Evolutionary conservation across 345 rosid genomes (phyloP).

Genomic region (Abelmoschus esculentus): DNA sequence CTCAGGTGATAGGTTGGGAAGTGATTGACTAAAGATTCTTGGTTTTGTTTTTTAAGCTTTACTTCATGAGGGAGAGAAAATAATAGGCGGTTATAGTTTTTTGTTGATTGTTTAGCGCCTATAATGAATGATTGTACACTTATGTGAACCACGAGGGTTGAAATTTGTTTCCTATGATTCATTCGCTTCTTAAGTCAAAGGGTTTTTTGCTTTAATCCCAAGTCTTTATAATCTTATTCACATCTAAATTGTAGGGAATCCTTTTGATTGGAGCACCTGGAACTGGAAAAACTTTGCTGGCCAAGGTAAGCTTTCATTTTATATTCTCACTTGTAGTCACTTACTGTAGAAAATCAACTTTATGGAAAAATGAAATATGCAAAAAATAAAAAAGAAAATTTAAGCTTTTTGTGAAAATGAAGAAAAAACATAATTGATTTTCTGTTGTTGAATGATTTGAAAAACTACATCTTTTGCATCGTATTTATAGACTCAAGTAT

Average conservation of each 20-base stretch:
- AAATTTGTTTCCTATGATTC: constrained; percentile 1
- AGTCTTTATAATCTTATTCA: constrained; percentile 1
- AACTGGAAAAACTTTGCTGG: constrained; percentile 95
- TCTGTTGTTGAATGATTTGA: no score
- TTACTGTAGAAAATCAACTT: no score
- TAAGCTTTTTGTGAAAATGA: no score
- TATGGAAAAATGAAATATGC: no score
- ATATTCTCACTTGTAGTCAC: not conserved
- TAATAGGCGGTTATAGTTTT: no score
- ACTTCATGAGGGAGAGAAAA: no score
- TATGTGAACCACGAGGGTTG: not conserved
- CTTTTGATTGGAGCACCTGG: constrained; percentile 99
- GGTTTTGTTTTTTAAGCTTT: no score
- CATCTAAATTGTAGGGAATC: constrained; percentile 62
- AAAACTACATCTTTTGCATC: no score
- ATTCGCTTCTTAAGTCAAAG: not conserved
- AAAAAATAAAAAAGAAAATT: no score
- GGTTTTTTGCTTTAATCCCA: not conserved
- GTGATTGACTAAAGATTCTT: not conserved
- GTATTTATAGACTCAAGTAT: no score
- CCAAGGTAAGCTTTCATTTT: constrained; percentile 51
- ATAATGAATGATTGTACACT: not conserved
- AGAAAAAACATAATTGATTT: no score
- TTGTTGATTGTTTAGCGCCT: not conserved
- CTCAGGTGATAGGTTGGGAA: not conserved